Base-by-base conservation (phyloP, 2,329 filamentous ascomycete genomes). In the Fusarium sp. region DNA sequence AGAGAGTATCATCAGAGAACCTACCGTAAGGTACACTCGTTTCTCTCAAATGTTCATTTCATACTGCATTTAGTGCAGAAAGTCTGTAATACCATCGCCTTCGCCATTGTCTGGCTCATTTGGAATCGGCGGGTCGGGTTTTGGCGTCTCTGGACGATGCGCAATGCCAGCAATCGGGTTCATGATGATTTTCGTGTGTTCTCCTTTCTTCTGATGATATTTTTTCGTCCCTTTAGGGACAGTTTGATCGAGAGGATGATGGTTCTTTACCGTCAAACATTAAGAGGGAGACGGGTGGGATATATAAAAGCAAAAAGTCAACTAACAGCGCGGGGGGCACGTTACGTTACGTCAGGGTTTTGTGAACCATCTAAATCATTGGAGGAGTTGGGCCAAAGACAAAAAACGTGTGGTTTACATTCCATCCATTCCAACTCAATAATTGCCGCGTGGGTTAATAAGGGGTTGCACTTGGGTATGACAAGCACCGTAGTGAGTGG, bases 111-210 rank as follows among this genome's bases (percentile, higher is more conserved):
- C 78, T 9, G 80, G 79, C 67, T 79, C 79, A 35, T 72, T 74
- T n/a, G 79, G 80, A 40, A 78, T 67, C 40, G 80, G 79, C 40
- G 77, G 74, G 16, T 78, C 75, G 42, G 77, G 77, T 60, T 80
- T 78, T 54, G 80, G 80, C 33, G 80, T 81, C 67, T 80, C 79
- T 33, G 79, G 79, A 42, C 79, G 80, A 71, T 77, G 76, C 42
- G 68, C 50, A 33, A 75, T 46, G 35, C 30, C 37, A 40, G 58
- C 28, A 40, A 71, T 56, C 33, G 54, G 43, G 30, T 47, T 57
- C 73, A 74, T 72, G 10, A 19, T 69, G 60, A 33, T 30, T 40
- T 49, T 6, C 47, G 49, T 16, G 46, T 25, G 38, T 60, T 30
- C 19, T 30, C 50, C 25, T 57, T 60, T 42, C 21, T 28, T 47